Evolutionary conservation across 1,284 basidiomycete genomes (phyloP), one percentile per base, ranked within the genome.

Genomic region (Irpex lacteus): DNA sequence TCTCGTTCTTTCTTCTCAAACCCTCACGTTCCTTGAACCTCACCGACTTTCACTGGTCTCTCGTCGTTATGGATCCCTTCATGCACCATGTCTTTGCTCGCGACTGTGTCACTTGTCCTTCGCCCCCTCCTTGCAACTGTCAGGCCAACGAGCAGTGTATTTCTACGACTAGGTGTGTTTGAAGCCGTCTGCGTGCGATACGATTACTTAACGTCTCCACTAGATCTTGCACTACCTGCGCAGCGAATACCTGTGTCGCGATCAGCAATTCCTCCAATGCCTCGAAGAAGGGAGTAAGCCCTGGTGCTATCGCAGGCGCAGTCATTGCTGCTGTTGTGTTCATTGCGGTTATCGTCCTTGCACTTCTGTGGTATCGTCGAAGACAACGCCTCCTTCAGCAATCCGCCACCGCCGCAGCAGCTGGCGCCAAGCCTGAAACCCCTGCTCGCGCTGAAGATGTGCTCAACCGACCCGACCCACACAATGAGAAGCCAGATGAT

Each of bases 391-490:
- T 71, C 77, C 69, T 54, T 47, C 40, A 47, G 61, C 72, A 63
- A 7, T 64, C 66, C 64, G 67, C 54, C 49, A 70, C 67, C 11
- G 72, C 74, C 26, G 68, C 71, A n/a, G 70, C 63, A 9, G 70
- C 68, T 13, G 84, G 85, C 65, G 68, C 73, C 67, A 87, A 88
- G 72, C 73, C 78, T 54, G 90, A 92, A 68, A 76, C 85, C 26
- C 90, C 90, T 58, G 91, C 90, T 4, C 77, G 88, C 38, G 90
- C 91, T 19, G 88, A 85, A 69, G 85, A 86, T 8, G 91, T 93
- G 32, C 86, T 93, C 65, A 90, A 86, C 72, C 82, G 91, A 53
- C 89, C 90, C 34, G 88, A 93, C 74, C 91, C 91, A 53, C 54
- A 56, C 34, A 86, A 77, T 60, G 90, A 92, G 77, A 92, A 91